phyloP scores from a whole-genome alignment of 2,329 filamentous ascomycete species.

The Penicillium digitatum region DNA sequence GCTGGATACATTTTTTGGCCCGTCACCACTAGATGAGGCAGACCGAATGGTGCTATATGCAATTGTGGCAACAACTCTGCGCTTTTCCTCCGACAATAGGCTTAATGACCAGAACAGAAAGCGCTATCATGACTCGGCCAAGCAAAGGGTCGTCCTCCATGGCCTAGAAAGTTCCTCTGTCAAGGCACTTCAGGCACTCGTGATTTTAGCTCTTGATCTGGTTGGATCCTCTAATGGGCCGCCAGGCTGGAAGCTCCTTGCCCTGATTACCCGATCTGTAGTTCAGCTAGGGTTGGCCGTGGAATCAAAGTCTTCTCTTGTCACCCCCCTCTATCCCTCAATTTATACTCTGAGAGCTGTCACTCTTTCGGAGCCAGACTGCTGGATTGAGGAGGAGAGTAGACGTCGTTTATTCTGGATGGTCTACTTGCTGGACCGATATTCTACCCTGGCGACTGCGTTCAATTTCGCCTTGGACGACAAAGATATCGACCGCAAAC shows the following conservation, averaged over 20 bases:
- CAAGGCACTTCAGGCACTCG: conserved; percentile 78
- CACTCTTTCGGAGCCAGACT: conserved; percentile 74
- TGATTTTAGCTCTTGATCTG: conserved; percentile 80
- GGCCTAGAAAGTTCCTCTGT: conserved; percentile 87
- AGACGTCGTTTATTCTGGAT: conserved; percentile 87
- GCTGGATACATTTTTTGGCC: conserved; percentile 75
- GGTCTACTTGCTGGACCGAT: conserved; percentile 84
- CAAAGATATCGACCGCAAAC: conserved; percentile 78
- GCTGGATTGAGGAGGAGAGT: conserved; percentile 87
- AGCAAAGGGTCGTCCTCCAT: conserved; percentile 80
- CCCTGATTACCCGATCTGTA: conserved; percentile 80
- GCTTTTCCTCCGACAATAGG: conserved; percentile 73
- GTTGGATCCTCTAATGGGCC: conserved; percentile 85
- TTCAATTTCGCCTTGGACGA: conserved; percentile 90
- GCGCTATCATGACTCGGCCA: conserved; percentile 74
- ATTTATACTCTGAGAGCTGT: conserved; percentile 87
- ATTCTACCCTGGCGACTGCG: conserved; percentile 83
- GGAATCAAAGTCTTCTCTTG: conserved; percentile 72
- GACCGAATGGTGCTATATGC: conserved; percentile 81
- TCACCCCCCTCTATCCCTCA: conserved; percentile 74
- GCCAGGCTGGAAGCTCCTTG: conserved; percentile 87
- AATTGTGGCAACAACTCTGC: conserved; percentile 81
- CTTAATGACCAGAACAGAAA: conserved; percentile 68
- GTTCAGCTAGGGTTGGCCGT: conserved; percentile 83
- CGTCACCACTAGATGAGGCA: conserved; percentile 69